Percentiles rank a stretch among this genome's conserved stretches.
Evolutionary conservation across 345 rosid genomes (phyloP).

Genomic region (Brassica rapa): DNA sequence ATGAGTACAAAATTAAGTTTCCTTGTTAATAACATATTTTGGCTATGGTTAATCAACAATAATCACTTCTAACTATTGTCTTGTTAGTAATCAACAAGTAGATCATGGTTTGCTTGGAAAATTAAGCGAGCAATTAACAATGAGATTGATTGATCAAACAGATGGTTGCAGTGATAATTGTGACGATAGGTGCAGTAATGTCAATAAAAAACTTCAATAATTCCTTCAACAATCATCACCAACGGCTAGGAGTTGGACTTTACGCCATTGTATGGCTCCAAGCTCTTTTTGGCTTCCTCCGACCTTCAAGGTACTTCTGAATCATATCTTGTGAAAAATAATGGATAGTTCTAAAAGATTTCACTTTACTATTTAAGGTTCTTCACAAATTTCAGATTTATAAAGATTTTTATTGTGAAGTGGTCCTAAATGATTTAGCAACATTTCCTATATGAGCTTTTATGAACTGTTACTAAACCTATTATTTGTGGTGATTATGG

Average conservation of each 20-base stretch:
- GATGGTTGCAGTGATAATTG: constrained; percentile 57
- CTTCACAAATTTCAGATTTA: not conserved
- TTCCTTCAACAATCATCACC: constrained; percentile 75
- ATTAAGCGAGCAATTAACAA: constrained; percentile 12
- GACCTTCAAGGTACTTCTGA: constrained; percentile 63
- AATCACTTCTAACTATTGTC: not conserved
- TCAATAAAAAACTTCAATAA: constrained; percentile 77
- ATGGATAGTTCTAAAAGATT: not conserved
- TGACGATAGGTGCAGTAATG: constrained; percentile 67
- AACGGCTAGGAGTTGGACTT: constrained; percentile 64
- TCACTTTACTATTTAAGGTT: not conserved
- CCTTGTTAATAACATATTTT: not conserved
- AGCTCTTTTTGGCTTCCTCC: constrained; percentile 57
- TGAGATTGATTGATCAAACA: constrained; percentile 34
- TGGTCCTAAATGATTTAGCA: not conserved
- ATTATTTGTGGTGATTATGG: not conserved
- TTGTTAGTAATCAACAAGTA: not conserved
- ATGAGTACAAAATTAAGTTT: not conserved
- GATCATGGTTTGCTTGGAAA: constrained; percentile 18
- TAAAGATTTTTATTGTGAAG: not conserved
- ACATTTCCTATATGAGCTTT: not conserved
- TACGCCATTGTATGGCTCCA: constrained; percentile 78
- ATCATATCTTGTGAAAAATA: not conserved
- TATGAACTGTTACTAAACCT: not conserved
- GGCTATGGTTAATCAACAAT: not conserved